Percentiles rank a stretch among this genome's conserved stretches.
phyloP scores from a whole-genome alignment of 495 filamentous ascomycete genomes.

The Astrocystis sublimbata region DNA sequence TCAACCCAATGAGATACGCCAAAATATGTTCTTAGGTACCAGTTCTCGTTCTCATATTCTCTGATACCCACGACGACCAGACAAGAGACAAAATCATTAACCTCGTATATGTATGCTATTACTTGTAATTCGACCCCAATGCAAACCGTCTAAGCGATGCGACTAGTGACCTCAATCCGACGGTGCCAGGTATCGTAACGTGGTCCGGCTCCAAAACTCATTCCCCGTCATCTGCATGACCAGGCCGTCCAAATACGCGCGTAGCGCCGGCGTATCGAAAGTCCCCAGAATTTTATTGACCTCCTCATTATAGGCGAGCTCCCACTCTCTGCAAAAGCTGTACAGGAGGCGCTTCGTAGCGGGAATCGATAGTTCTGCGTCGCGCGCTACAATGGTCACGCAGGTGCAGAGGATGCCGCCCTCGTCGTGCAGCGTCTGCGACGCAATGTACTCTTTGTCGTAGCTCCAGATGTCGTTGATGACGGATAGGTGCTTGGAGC shows the following conservation, averaged over 20 bases:
- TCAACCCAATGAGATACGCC: too few relatives aligned
- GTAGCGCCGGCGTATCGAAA: slow-evolving; percentile 10
- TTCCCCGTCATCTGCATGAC: slow-evolving; percentile 45
- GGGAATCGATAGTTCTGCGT: slow-evolving; percentile 24
- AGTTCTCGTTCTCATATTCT: too few relatives aligned
- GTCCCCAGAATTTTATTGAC: slow-evolving; percentile 18
- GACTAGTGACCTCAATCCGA: too few relatives aligned
- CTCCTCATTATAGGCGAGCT: slow-evolving; percentile 24
- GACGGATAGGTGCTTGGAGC: slow-evolving; percentile 38
- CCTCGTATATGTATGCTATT: too few relatives aligned
- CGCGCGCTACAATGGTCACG: slow-evolving; percentile 26
- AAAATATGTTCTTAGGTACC: too few relatives aligned
- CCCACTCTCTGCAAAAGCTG: slow-evolving; percentile 37
- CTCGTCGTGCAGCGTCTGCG: slow-evolving; percentile 13
- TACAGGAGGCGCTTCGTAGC: slow-evolving; percentile 37
- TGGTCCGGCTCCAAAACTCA: slow-evolving; percentile 45
- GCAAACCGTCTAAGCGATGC: too few relatives aligned
- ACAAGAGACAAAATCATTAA: too few relatives aligned
- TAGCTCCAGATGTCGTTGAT: slow-evolving; percentile 46
- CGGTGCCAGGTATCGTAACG: slow-evolving; percentile 22
- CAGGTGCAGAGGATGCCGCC: slow-evolving; percentile 32
- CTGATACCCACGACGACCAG: too few relatives aligned
- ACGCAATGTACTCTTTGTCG: slow-evolving; percentile 37
- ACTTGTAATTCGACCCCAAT: too few relatives aligned
- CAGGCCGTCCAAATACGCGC: slow-evolving; percentile 37